Evolutionary conservation across 179 eudicot species (phyloP).

Genomic region (Sideroxylon spinosum): DNA sequence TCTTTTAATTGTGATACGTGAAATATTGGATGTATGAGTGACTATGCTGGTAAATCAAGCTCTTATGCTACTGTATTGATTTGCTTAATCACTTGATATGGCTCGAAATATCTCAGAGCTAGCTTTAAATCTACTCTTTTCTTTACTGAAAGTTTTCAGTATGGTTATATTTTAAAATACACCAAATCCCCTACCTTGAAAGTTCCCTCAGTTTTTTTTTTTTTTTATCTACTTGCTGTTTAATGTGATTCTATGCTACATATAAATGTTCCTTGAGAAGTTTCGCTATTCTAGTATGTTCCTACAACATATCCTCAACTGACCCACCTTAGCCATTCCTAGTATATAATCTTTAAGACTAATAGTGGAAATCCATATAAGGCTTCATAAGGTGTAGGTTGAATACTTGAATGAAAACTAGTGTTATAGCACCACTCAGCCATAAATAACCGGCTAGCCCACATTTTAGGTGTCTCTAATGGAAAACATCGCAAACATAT

Average conservation of each 20-base stretch:
- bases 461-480: background rate
- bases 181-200: background rate
- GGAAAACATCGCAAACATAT: background rate
- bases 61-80: no score
- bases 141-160: background rate
- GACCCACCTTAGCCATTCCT: background rate
- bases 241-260: background rate
- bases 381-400: background rate
- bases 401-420: background rate
- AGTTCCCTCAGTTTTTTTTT: background rate
- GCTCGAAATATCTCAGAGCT: no score
- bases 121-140: no score
- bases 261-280: background rate
- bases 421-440: background rate
- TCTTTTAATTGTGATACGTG: no score
- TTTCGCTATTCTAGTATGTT: background rate
- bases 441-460: background rate
- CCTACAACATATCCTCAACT: background rate
- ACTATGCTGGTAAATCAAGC: no score
- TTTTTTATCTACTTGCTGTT: background rate
- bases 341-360: no score
- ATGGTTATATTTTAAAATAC: background rate
- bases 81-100: no score
- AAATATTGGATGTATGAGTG: no score
- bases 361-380: background rate